Evolutionary conservation across 1,284 basidiomycete genomes (phyloP), one percentile per base, ranked within the genome.

Genomic region (Melampsora abietis-canadensis): DNA sequence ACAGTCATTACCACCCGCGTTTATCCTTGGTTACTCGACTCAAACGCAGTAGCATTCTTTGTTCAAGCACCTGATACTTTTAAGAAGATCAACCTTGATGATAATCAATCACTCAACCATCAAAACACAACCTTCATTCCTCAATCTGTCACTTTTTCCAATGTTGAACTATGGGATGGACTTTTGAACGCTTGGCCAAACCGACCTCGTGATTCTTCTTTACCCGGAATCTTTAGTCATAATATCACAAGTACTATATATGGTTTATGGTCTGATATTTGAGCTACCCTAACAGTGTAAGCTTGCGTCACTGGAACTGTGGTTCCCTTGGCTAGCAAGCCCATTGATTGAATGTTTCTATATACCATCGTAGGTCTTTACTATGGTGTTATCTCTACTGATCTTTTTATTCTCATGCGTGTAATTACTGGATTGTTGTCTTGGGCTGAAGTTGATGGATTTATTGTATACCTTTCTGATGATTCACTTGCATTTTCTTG

Each of bases 1-100:
- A 76, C 78, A n/a, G 76, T 79, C 12, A 76, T 82, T 19, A 77
- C 81, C 8, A 81, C 80, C 24, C 77, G 80, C 17, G 77, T 78
- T 14, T 82, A 81, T 75, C 76, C 76, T 21, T 77, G 68, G 68
- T 63, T 40, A 31, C 30, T 44, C 37, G 37, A 70, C 27, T 70
- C 68, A 21, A 30, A 37, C 47, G 46, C 40, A 8, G 68, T 70
- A 4, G 14, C 46, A 21, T 70, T 40, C 27, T 54, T 70, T n/a
- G 60, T 64, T 47, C 61, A 63, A 63, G 61, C 24, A 19, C 19
- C 67, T 14, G 21, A 61, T 15, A 7, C 10, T n/a, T 44, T 14
- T 7, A 27, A n/a, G 14, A 48, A 24, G 19, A 8, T 40, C 5
- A 30, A 30, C 4, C 5, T 34, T 19, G 19, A 30, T 27, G 60